Base-by-base conservation (phyloP, 2,329 filamentous ascomycete genomes). In the Dryadomyces sulphureus region DNA sequence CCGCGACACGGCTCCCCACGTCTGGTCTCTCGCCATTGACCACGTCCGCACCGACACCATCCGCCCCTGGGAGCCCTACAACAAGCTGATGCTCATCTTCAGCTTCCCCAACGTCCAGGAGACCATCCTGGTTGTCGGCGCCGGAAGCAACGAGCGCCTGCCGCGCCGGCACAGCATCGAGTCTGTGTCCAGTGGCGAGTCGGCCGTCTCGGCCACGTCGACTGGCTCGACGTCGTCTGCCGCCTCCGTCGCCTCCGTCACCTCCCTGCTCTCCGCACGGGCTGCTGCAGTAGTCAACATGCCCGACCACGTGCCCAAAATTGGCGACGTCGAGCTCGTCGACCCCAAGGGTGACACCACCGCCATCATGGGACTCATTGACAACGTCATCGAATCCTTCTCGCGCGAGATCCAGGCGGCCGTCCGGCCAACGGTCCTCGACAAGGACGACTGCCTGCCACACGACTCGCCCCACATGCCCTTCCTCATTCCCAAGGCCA, bases 61-160 rank as follows among this genome's bases (percentile, higher is more conserved):
- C 42, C 57, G 66, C 32, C 68, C 67, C 16, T 71, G 68, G 68
- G 68, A 72, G 58, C 64, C 64, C 11, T 72, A 70, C 57, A 69
- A 68, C 57, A 71, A 71, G 56, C 65, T 67, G 27, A 60, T 61
- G 21, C 54, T 71, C 38, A 60, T 71, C 45, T 57, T 65, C 40
- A 62, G 60, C 45, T 70, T 69, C 42, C 59, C 59, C 2, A 54
- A 59, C 22, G 54, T 65, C 25, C 53, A 59, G 49, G 60, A 66
- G 54, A 60, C 64, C 38, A 61, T 60, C 41, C 45, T 68, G 12
- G 59, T 67, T 24, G 51, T 64, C 36, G 49, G 48, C 22, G 38
- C 34, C 25, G 45, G 41, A 30, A 34, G 8, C 19, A 32, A 48
- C 25, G 49, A 51, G 19, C 42, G 43, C 16, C 11, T 22, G 7